Conservation (phyloP, 306 rosid genomes). For the Prunus davidiana region DNA sequence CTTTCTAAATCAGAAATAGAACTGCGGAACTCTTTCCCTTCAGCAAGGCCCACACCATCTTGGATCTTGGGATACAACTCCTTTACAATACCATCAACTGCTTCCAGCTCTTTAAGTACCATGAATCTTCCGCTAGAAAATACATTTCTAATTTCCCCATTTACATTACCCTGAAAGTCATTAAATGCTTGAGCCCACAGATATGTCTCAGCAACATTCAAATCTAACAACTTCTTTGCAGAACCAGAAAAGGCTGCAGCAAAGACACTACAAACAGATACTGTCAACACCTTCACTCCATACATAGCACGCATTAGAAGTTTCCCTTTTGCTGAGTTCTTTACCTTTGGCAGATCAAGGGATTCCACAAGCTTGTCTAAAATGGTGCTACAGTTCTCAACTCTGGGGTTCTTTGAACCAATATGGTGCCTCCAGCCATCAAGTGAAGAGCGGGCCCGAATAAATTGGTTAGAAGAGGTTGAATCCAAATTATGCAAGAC, state of each 20-base stretch:
- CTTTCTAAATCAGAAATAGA: slow-evolving; percentile 40
- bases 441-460: slow-evolving; percentile 50
- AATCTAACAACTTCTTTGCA: slow-evolving; percentile 39
- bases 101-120: slow-evolving; percentile 56
- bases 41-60: slow-evolving; percentile 30
- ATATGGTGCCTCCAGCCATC: slow-evolving; percentile 66
- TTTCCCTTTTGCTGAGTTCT: slow-evolving; percentile 80
- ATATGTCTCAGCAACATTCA: slow-evolving; percentile 42
- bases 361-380: slow-evolving; percentile 55
- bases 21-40: slow-evolving; percentile 29
- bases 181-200: slow-evolving; percentile 68
- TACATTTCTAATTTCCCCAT: slow-evolving; percentile 51
- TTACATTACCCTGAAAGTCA: slow-evolving; percentile 53
- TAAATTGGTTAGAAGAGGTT: slow-evolving; percentile 43
- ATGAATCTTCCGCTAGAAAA: slow-evolving; percentile 42
- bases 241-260: slow-evolving; percentile 64
- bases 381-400: slow-evolving; percentile 48
- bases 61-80: slow-evolving; percentile 53
- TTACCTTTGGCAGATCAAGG: slow-evolving; percentile 74
- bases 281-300: slow-evolving; percentile 71
- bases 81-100: slow-evolving; percentile 52
- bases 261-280: slow-evolving; percentile 65
- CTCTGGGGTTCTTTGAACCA: slow-evolving; percentile 45
- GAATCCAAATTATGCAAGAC: slow-evolving; percentile 58
- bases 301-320: slow-evolving; percentile 78